Evolutionary conservation across 495 filamentous ascomycete genomes (phyloP), one percentile per base, ranked within the genome.

Genomic region (Coniosporium apollinis): DNA sequence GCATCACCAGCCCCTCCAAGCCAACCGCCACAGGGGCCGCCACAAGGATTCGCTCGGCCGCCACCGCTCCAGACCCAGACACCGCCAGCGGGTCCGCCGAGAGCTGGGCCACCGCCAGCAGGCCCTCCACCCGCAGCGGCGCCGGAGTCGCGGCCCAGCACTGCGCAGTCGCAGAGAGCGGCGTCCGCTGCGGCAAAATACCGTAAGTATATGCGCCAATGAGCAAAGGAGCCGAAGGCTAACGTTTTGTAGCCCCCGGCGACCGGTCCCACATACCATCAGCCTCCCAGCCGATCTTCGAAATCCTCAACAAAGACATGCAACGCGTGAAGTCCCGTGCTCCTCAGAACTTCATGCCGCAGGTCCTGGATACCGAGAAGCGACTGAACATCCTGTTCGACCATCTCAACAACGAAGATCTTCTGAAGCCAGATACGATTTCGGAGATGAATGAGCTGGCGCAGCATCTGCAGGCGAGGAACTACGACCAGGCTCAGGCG

Each of bases 331-430:
- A 87, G 39, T 51, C 70, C 32, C 73, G 76, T 34, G 91, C 91
- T 0, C 89, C 89, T 3, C 58, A 74, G 11, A 66, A 74, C 3
- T 94, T 86, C 63, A 75, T 79, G 47, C 64, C 70, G 16, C 82
- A 94, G 51, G 82, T 96, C 25, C 76, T 79, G 33, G 87, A 97
- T 52, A 89, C 84, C 3, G 83, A 94, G 51, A 91, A 91, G 56
- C 70, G 87, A 28, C 65, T 97, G 38, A 79, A 76, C 43, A 76
- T 92, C 35, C 68, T 97, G 7, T 97, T 93, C 58, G 85, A 96
- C 49, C 84, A 94, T 55, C 64, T 97, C 33, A 96, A 96, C 64
- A 96, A 96, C 48, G 79, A 82, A 48, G 83, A 94, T 40, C 60
- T 97, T 17, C 64, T 94, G 33, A 81, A 75, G 52, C 66, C 74